Evolutionary conservation across 208 protist genomes (phyloP), one percentile per base, ranked within the genome.

Genomic region (Acanthamoeba royreba): DNA sequence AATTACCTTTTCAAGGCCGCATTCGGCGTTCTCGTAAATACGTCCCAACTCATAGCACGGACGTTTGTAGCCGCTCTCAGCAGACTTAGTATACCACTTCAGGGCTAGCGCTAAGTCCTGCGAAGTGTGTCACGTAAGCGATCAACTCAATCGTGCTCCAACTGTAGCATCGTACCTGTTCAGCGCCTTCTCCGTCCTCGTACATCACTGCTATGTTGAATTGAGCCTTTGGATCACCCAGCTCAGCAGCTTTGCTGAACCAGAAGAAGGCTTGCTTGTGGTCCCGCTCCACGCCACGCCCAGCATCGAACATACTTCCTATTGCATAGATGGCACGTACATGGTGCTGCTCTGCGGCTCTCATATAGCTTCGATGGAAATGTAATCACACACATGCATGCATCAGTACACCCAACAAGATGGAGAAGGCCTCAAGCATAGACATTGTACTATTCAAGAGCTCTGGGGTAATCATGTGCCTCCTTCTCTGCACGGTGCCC

Each of bases 11-110:
- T 85, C 74, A 4, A 85, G 43, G 74, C 74, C 74, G 7, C 74
- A 85, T 45, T 85, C 74, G 4, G 74, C 74, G n/a, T 85, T 85
- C n/a, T 85, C 74, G n/a, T 85, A 85, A 25, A 85, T 85, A 28
- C 74, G 74, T 2, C 74, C 74, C 43, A 85, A 45, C 74, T 85
- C 74, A 19, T 85, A 85, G 74, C 74, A 85, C 74, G 74, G 74
- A 15, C 74, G 74, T 45, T 85, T 85, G 74, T 91, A 91, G 8
- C 85, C 85, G 55, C 58, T 91, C 49, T 91, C 85, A 4, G 85
- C 85, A 9, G 85, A 91, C 13, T 91, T 91, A 40, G 85, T 91
- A 52, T 91, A 91, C 85, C 85, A 91, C 19, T 72, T 63, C 28
- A 91, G 55, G 40, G 85, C 85, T 28, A 74, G 55, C 19, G 85